phyloP scores from a whole-genome alignment of 202 grass and related monocot species.

The Panicum hallii region DNA sequence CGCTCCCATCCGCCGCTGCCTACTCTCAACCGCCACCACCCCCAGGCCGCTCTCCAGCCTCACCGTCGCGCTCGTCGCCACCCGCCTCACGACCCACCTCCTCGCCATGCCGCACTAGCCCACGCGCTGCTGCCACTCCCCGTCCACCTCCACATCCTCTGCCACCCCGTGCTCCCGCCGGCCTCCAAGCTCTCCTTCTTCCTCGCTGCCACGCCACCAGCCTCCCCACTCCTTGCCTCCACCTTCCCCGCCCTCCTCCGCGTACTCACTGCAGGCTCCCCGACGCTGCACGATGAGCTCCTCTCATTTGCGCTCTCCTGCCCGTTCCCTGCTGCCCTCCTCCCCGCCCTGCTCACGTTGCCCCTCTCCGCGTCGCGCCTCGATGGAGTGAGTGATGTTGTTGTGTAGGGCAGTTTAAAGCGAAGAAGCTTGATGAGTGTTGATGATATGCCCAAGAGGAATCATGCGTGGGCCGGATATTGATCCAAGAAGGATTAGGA shows the following conservation, averaged over 20 bases:
- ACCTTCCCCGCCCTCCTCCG: conserved; percentile 61
- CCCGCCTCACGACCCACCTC: conserved; percentile 50
- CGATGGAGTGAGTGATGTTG: conserved; percentile 61
- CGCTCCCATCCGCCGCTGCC: background rate
- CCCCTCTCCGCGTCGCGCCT: conserved; percentile 62
- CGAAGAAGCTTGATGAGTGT: conserved; percentile 69
- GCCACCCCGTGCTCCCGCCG: conserved; percentile 53
- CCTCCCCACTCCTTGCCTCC: conserved; percentile 44
- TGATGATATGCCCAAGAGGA: no score
- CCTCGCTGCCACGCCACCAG: conserved; percentile 45
- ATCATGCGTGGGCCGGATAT: no score
- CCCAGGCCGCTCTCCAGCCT: conserved; percentile 43
- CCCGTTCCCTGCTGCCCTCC: conserved; percentile 47
- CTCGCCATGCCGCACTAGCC: conserved; percentile 49
- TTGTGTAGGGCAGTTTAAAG: conserved; percentile 84
- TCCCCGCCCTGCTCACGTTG: conserved; percentile 55
- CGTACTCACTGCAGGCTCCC: conserved; percentile 49
- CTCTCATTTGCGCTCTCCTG: conserved; percentile 58
- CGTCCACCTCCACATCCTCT: conserved; percentile 51
- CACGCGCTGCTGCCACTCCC: conserved; percentile 48
- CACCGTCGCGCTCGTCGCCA: conserved; percentile 56
- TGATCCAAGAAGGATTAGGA: no score
- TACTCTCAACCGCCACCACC: conserved; percentile 31
- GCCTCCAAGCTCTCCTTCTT: conserved; percentile 60
- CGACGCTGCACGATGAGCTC: conserved; percentile 51